phyloP scores from a whole-genome alignment of 23 red algal species.

The Gracilaria domingensis region DNA sequence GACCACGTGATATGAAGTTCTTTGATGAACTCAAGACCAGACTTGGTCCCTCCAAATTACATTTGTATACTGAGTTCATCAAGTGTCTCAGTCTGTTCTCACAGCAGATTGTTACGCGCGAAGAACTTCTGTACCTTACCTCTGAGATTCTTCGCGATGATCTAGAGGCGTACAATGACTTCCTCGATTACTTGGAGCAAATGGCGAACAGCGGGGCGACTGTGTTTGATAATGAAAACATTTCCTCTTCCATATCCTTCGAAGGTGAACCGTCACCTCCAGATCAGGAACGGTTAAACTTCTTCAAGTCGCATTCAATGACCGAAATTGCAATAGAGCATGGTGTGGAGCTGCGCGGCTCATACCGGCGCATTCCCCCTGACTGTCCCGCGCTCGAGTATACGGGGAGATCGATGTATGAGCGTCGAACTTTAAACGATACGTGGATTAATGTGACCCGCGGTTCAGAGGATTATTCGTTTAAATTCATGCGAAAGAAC shows the following conservation, averaged over 20 bases:
- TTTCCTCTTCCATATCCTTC: conserved; percentile 54
- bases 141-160: conserved; percentile 78
- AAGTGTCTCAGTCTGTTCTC: conserved; percentile 92
- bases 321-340: conserved; percentile 90
- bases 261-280: conserved; percentile 45
- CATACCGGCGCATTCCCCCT: conserved; percentile 85
- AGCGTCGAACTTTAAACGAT: conserved; percentile 90
- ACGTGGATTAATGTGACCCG: conserved; percentile 93
- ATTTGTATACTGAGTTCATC: conserved; percentile 94
- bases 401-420: conserved; percentile 70
- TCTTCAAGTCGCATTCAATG: conserved; percentile 74
- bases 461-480: conserved; percentile 95
- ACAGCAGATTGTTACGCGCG: conserved; percentile 81
- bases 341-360: conserved; percentile 44
- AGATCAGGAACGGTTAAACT: conserved; percentile 45
- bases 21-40: conserved; percentile 85
- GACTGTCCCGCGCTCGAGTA: conserved; percentile 74
- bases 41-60: conserved; percentile 74
- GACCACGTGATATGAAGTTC: conserved; percentile 70
- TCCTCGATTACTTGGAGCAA: conserved; percentile 75
- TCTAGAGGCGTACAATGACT: conserved; percentile 66
- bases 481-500: conserved; percentile 94
- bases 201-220: conserved; percentile 30
- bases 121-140: conserved; percentile 81
- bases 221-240: conserved; percentile 24